These are phyloP conservation scores for Colletotrichum sublineola DNA, from an alignment of 2,329 filamentous ascomycete genomes.

Conservation along the genomic window DNA sequence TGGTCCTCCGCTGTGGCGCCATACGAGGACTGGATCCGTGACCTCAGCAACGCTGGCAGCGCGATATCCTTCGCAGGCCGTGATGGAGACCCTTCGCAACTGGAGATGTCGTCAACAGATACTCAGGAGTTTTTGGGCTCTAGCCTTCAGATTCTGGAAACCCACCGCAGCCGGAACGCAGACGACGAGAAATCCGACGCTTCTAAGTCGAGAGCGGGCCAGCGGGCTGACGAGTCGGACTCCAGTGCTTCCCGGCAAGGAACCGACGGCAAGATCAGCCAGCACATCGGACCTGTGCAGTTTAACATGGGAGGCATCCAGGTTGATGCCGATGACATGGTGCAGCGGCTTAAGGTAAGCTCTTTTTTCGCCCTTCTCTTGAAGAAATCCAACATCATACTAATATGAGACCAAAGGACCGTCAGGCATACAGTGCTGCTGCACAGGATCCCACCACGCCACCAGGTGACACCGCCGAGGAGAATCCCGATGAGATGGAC, in stretches of 20 bases:
- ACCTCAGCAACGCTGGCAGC: slow-evolving; percentile 72
- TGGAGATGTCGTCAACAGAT: slow-evolving; percentile 78
- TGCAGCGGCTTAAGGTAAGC: slow-evolving; percentile 83
- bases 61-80: slow-evolving; percentile 68
- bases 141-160: slow-evolving; percentile 83
- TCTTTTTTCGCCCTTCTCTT: neutral
- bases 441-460: slow-evolving; percentile 59
- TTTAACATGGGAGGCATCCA: slow-evolving; percentile 99
- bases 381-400: neutral
- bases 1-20: slow-evolving; percentile 74
- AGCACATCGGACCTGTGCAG: slow-evolving; percentile 93
- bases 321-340: slow-evolving; percentile 93
- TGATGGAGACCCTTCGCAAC: slow-evolving; percentile 57
- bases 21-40: slow-evolving; percentile 84
- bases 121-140: slow-evolving; percentile 82
- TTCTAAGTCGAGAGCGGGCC: slow-evolving; percentile 43
- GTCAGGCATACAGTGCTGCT: slow-evolving; percentile 65
- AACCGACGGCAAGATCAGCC: slow-evolving; percentile 66
- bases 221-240: slow-evolving; percentile 45
- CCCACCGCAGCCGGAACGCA: slow-evolving; percentile 65
- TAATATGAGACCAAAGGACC: slow-evolving; percentile 60
- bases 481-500: slow-evolving; percentile 60
- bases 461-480: slow-evolving; percentile 50
- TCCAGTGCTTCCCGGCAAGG: slow-evolving; percentile 48
- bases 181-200: slow-evolving; percentile 54